Conservation (phyloP, 1,139 yeast genomes). For the Geotrichum candidum region DNA sequence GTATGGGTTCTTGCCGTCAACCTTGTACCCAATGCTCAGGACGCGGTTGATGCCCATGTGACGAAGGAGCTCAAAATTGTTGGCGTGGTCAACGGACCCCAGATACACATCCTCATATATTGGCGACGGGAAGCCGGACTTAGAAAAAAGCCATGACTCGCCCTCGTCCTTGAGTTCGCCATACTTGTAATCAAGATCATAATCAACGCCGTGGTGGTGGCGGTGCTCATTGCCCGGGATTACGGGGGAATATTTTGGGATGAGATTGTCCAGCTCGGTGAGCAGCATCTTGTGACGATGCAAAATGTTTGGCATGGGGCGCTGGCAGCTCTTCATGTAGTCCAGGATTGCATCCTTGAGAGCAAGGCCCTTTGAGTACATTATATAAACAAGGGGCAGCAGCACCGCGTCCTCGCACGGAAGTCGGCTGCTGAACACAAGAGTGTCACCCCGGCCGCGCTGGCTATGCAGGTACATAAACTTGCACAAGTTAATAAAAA, state of each 20-base stretch:
- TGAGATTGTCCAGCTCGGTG: not conserved
- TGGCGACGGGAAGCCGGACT: not conserved
- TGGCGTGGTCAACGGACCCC: conserved; percentile 2
- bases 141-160: not conserved
- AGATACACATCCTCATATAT: not conserved
- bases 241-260: conserved; percentile 2
- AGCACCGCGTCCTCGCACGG: not conserved
- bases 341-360: not conserved
- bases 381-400: conserved; percentile 1
- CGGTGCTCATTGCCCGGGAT: not conserved
- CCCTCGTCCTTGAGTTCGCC: not conserved
- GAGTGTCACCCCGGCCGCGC: not conserved
- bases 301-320: not conserved
- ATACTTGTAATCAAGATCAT: not conserved
- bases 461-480: not conserved
- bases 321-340: not conserved
- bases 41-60: conserved; percentile 3
- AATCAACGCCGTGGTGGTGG: conserved; percentile 1
- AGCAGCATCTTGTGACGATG: not conserved
- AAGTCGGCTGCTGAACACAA: not conserved
- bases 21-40: conserved; percentile 1
- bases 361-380: conserved; percentile 2
- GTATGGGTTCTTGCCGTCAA: not conserved
- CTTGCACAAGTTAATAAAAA: conserved; percentile 6
- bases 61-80: not conserved